Evolutionary conservation across 495 filamentous ascomycete species (phyloP), one percentile per base, ranked within the genome.

Genomic region (Trichoderma virens): DNA sequence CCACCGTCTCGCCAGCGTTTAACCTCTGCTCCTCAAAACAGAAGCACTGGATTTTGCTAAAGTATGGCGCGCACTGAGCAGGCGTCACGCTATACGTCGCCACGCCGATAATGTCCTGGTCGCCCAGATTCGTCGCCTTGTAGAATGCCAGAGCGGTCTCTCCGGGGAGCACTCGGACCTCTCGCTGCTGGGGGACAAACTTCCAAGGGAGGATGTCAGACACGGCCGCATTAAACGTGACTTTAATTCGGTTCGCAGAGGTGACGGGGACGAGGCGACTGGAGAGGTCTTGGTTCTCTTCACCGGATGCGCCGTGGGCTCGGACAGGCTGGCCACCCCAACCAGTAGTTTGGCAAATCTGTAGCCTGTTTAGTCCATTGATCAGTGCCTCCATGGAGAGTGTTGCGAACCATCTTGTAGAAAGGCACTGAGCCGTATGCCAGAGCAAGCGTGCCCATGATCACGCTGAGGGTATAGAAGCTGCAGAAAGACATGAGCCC

Each of bases 11-110:
- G 30, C 93, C 92, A 27, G 92, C 93, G 73, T 92, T 93, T 61
- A 98, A 77, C 67, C 95, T 85, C 82, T 98, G 79, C 74, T 82
- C 92, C 81, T 99, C 95, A 72, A 99, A 99, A 74, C 95, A 99
- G 76, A 99, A 99, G 70, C 95, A 99, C 77, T 99, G 95, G 62
- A 99, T 99, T 83, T 99, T 99, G 82, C 88, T 92, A 75, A 99
- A 99, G 72, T 99, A 99, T 4, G 91, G 93, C 31, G 95, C 93
- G 31, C 96, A 91, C 79, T 98, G 95, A 14, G 85, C 93, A 9
- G 95, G 95, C 13, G 92, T 97, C 60, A 99, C 95, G 73, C 88
- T 92, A 74, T 99, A 99, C 11, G 95, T 99, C 43, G 95, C 95
- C 28, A 99, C 91, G 47, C 95, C 95, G 70, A 99, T 97, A 67